Evolutionary conservation across 2,329 filamentous ascomycete genomes (phyloP).

Genomic region (Penicillium sp.): DNA sequence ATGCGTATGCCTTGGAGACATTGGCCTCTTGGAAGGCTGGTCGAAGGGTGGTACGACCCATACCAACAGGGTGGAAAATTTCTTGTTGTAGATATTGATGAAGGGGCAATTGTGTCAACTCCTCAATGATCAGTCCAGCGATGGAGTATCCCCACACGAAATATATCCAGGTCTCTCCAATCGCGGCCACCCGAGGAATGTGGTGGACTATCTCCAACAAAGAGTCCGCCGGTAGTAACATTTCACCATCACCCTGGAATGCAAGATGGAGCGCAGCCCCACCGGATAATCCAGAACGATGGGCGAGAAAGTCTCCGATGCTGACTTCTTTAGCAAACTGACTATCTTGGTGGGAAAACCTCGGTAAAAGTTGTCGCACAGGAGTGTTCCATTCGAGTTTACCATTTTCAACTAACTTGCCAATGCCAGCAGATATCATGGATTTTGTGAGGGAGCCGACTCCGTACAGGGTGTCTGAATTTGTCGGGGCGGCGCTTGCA

Average conservation of each 20-base stretch:
- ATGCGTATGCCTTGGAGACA: not conserved
- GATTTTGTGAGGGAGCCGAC: constrained; percentile 1
- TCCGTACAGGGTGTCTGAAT: constrained; percentile 3
- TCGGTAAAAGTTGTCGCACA: not conserved
- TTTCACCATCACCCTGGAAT: not conserved
- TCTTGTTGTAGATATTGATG: constrained; percentile 2
- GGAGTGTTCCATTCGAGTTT: constrained; percentile 3
- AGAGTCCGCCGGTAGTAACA: not conserved
- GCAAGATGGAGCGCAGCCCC: not conserved
- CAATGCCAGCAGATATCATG: constrained; percentile 4
- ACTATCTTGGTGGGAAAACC: not conserved
- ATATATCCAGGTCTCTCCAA: not conserved
- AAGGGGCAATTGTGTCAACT: not conserved
- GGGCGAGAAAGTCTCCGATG: constrained; percentile 1
- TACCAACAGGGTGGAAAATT: not conserved
- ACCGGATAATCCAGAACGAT: constrained; percentile 6
- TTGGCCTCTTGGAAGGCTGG: not conserved
- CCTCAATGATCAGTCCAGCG: not conserved
- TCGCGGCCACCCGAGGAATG: not conserved
- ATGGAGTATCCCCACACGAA: constrained; percentile 1
- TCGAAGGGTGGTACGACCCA: not conserved
- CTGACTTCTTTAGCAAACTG: not conserved
- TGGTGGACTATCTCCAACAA: not conserved
- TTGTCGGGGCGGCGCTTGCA: not conserved
- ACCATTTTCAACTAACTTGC: not conserved